Conservation (phyloP, 352 stramenopile genomes). For the Pythium scleroteichum region DNA sequence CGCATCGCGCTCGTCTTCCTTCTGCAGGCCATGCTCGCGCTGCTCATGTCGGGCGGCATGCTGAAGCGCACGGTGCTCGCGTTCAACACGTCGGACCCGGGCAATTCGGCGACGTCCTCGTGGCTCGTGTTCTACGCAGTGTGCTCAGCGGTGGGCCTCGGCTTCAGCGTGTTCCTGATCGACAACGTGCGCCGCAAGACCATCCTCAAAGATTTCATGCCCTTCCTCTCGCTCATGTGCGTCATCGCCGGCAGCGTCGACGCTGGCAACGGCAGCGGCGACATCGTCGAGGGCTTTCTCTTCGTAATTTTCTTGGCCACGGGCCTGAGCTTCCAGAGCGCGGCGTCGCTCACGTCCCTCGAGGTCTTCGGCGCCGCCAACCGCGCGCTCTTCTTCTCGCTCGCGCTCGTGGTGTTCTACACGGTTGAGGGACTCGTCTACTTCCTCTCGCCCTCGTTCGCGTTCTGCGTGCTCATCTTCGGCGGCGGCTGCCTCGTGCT, state of each 20-base stretch:
- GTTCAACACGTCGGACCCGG: conserved; percentile 24
- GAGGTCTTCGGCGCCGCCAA: conserved; percentile 80
- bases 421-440: conserved; percentile 54
- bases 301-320: conserved; percentile 66
- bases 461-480: conserved; percentile 57
- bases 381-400: conserved; percentile 62
- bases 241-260: conserved; percentile 62
- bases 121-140: conserved; percentile 62
- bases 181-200: conserved; percentile 88
- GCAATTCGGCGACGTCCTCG: conserved; percentile 36
- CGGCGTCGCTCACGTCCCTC: conserved; percentile 70
- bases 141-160: conserved; percentile 47
- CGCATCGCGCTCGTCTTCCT: conserved; percentile 58
- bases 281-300: conserved; percentile 50
- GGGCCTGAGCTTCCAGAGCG: conserved; percentile 70
- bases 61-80: conserved; percentile 50
- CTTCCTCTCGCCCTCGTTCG: conserved; percentile 62
- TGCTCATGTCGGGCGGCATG: conserved; percentile 70
- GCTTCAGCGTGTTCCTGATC: conserved; percentile 77
- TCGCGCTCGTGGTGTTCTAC: conserved; percentile 74
- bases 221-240: conserved; percentile 63
- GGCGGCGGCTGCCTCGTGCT: conserved; percentile 39
- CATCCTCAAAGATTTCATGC: conserved; percentile 87
- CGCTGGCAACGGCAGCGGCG: conserved; percentile 35
- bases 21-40: conserved; percentile 59